Percentiles rank a stretch among this genome's conserved stretches.
Evolutionary conservation across 345 rosid genomes (phyloP).

Genomic region (Alliaria petiolata): DNA sequence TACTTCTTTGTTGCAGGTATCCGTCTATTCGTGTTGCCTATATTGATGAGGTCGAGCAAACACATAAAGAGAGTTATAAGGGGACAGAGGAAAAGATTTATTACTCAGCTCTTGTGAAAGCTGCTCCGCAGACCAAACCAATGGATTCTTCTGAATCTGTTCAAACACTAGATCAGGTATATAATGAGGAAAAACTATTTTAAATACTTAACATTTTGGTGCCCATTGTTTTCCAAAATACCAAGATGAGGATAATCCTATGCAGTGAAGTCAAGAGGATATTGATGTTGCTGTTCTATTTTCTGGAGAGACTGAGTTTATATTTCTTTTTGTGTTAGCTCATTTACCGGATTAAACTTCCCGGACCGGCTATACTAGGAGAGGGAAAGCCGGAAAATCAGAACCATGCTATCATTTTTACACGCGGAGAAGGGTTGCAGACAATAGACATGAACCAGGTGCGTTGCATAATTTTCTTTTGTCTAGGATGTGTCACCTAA

Average conservation of each 20-base stretch:
- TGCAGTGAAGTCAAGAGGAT: background rate
- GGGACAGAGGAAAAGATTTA: constrained; percentile 60
- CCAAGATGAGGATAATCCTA: background rate
- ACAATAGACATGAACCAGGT: constrained; percentile 71
- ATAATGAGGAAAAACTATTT: background rate
- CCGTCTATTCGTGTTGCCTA: constrained; percentile 75
- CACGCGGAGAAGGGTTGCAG: constrained; percentile 62
- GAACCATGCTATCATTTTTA: constrained; percentile 61
- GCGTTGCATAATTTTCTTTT: background rate
- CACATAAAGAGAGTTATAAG: constrained; percentile 47
- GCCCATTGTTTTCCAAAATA: background rate
- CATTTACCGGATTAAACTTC: constrained; percentile 58
- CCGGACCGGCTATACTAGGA: constrained; percentile 56
- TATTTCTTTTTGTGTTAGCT: constrained; percentile 32
- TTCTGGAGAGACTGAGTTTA: constrained; percentile 17
- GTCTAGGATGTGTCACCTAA: background rate
- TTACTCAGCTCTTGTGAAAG: constrained; percentile 72
- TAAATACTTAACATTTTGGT: background rate
- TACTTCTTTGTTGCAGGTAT: constrained; percentile 38
- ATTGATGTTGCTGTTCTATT: background rate
- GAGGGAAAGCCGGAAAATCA: constrained; percentile 69
- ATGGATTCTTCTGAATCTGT: constrained; percentile 67
- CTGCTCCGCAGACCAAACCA: constrained; percentile 52
- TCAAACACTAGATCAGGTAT: constrained; percentile 70
- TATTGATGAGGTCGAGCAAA: constrained; percentile 72